These are phyloP conservation scores for Psophocarpus tetragonolobus DNA, from an alignment of 306 rosid genomes.

Conservation along the genomic window DNA sequence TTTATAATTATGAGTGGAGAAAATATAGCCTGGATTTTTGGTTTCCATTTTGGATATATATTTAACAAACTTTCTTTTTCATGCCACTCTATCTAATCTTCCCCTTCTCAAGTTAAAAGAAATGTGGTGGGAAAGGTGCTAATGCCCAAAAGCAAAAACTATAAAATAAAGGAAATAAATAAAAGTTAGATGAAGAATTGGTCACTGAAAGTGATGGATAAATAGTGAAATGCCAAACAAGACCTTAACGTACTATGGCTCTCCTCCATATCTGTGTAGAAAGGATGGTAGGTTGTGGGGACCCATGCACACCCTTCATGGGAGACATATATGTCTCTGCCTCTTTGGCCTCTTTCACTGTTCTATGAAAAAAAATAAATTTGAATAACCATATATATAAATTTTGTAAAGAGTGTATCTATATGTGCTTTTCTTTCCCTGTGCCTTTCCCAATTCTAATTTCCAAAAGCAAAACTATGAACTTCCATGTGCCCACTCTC, in stretches of 20 bases:
- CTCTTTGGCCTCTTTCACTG: slow-evolving; percentile 44
- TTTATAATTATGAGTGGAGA: neutral
- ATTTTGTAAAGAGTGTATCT: neutral
- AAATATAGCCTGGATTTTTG: neutral
- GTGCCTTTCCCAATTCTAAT: slow-evolving; percentile 41
- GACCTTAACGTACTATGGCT: slow-evolving; percentile 53
- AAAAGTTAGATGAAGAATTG: slow-evolving; percentile 24
- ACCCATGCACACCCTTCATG: slow-evolving; percentile 67
- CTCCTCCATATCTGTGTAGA: slow-evolving; percentile 53
- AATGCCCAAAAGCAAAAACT: slow-evolving; percentile 29
- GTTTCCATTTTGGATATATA: neutral
- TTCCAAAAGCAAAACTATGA: slow-evolving; percentile 7
- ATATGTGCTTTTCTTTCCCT: slow-evolving; percentile 48
- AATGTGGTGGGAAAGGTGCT: slow-evolving; percentile 29
- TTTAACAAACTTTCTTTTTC: neutral
- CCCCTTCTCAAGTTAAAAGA: slow-evolving; percentile 1
- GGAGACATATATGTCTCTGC: slow-evolving; percentile 64
- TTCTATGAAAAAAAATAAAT: slow-evolving; percentile 9
- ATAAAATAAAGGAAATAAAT: neutral
- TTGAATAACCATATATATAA: slow-evolving; percentile 5
- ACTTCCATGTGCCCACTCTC: slow-evolving; percentile 33
- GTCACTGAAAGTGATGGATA: slow-evolving; percentile 24
- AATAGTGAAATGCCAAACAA: slow-evolving; percentile 37
- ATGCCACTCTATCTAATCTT: neutral
- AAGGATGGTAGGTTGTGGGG: slow-evolving; percentile 50